phyloP scores from a whole-genome alignment of 306 rosid species.

The Vigna mungo region DNA sequence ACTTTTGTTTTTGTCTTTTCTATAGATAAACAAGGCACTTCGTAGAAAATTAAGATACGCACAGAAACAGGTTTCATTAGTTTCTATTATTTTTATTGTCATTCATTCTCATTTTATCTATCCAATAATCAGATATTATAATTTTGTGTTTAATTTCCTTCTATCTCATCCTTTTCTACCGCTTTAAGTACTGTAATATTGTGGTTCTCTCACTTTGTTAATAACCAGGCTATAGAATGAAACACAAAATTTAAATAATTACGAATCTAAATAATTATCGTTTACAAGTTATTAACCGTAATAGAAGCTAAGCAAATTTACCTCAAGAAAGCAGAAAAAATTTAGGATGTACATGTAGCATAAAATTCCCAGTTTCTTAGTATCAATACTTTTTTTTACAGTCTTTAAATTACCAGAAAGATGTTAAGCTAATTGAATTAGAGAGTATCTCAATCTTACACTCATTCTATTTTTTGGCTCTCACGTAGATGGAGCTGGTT shows the following conservation, averaged over 20 bases:
- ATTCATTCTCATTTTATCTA: too few species aligned
- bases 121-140: too few species aligned
- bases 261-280: not conserved
- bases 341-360: not conserved
- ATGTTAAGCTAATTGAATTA: not conserved
- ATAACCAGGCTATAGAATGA: not conserved
- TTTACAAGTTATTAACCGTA: not conserved
- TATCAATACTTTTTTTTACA: not conserved
- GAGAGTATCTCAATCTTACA: not conserved
- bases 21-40: not conserved
- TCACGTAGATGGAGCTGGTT: constrained; percentile 59
- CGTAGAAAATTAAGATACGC: too few species aligned
- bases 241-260: not conserved
- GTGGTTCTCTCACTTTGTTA: not conserved
- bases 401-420: not conserved
- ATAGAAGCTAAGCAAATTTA: not conserved
- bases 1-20: not conserved
- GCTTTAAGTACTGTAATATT: too few species aligned
- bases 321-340: not conserved
- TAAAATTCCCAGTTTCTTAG: not conserved
- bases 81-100: too few species aligned
- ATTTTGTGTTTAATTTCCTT: not conserved
- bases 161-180: too few species aligned
- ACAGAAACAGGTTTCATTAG: too few species aligned
- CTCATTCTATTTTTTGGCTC: not conserved